Evolutionary conservation across 345 rosid genomes (phyloP).

Genomic region (Hypericum perforatum): DNA sequence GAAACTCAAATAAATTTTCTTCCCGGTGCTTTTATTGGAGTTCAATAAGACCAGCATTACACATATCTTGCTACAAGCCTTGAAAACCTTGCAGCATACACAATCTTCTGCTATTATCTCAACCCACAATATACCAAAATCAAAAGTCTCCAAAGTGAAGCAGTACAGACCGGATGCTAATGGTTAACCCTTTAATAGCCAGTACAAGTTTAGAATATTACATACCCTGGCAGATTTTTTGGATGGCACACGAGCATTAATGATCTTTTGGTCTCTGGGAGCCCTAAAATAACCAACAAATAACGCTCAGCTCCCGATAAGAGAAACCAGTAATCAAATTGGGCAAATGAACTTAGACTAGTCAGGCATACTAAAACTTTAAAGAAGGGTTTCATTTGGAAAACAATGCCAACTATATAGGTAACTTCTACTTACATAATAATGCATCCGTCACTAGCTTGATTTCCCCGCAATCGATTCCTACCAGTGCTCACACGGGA

Average conservation of each 20-base stretch:
- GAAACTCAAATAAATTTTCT: too few relatives aligned
- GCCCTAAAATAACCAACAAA: slow-evolving; percentile 19
- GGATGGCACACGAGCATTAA: slow-evolving; percentile 20
- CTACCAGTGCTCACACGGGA: not conserved
- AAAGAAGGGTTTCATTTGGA: too few relatives aligned
- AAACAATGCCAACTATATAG: too few relatives aligned
- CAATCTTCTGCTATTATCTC: not conserved
- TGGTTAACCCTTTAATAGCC: not conserved
- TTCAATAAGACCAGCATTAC: too few relatives aligned
- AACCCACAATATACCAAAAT: not conserved
- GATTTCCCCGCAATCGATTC: not conserved
- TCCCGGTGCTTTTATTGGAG: too few relatives aligned
- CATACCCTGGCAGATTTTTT: slow-evolving; percentile 47
- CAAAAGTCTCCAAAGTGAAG: not conserved
- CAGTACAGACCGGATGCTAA: not conserved
- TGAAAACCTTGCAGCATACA: not conserved
- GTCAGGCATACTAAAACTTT: too few relatives aligned
- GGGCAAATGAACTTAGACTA: too few relatives aligned
- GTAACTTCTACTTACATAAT: not conserved
- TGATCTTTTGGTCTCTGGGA: slow-evolving; percentile 23
- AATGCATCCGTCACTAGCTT: not conserved
- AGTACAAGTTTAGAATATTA: not conserved
- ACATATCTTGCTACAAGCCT: not conserved
- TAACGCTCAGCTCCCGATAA: too few relatives aligned
- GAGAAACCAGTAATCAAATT: too few relatives aligned